Percentiles rank a stretch among this genome's conserved stretches.
Conservation (phyloP, 176 grass and related monocot species). For the Neostapfia colusana region DNA sequence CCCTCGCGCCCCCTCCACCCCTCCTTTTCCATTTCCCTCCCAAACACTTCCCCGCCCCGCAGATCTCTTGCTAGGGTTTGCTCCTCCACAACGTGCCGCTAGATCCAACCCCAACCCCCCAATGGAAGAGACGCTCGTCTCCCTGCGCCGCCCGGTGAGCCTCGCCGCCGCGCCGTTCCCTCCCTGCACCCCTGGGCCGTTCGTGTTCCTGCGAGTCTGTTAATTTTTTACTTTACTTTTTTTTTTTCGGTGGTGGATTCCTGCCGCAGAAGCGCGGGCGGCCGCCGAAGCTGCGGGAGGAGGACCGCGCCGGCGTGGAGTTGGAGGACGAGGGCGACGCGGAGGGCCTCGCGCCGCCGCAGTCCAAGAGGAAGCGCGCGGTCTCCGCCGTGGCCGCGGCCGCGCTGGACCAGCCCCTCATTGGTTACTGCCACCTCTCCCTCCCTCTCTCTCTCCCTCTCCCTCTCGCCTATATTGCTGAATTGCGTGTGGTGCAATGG, state of each 20-base stretch:
- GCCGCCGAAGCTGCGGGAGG: constrained; percentile 42
- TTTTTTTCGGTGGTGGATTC: not conserved
- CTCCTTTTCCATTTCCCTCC: constrained; percentile 37
- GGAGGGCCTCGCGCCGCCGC: constrained; percentile 23
- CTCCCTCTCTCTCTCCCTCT: not conserved
- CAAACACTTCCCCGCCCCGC: constrained; percentile 9
- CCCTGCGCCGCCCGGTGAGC: constrained; percentile 50
- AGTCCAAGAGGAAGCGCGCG: constrained; percentile 51
- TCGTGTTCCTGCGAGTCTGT: not conserved
- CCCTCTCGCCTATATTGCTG: not conserved
- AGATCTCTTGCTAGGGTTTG: constrained; percentile 50
- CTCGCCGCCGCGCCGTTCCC: not conserved
- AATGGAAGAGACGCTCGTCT: constrained; percentile 44
- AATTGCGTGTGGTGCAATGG: not conserved
- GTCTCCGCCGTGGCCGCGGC: constrained; percentile 23
- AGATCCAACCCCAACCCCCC: not conserved
- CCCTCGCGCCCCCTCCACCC: not conserved
- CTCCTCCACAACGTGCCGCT: not conserved
- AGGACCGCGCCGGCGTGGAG: constrained; percentile 1
- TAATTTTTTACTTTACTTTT: not conserved
- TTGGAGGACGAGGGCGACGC: constrained; percentile 18
- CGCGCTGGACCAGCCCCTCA: constrained; percentile 31
- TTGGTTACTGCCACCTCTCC: constrained; percentile 16
- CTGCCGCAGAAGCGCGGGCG: constrained; percentile 49
- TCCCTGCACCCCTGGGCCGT: not conserved